These are phyloP conservation scores for Fusarium cyanostomum DNA, from an alignment of 2,329 filamentous ascomycete species.

Conservation along the genomic window DNA sequence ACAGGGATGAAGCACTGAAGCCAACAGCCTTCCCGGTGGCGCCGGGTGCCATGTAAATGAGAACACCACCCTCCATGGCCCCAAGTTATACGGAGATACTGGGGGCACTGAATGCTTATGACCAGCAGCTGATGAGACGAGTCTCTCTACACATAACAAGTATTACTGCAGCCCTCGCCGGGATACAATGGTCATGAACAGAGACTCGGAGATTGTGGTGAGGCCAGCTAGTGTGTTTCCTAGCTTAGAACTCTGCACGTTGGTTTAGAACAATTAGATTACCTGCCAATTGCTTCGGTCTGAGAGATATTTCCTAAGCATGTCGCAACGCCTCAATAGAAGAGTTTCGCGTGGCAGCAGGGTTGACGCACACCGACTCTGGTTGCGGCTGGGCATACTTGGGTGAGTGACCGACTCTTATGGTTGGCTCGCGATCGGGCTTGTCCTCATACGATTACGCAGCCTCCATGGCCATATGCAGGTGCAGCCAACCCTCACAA, in stretches of 20 bases:
- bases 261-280: not conserved
- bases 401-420: too few relatives aligned
- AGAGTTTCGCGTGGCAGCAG: slow-evolving; percentile 2
- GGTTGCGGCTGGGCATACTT: not conserved
- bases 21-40: not conserved
- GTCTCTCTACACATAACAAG: not conserved
- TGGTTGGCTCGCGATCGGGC: not conserved
- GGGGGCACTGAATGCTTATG: not conserved
- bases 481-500: not conserved
- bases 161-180: not conserved
- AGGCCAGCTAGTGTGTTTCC: not conserved
- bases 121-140: not conserved
- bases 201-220: not conserved
- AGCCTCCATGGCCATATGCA: not conserved
- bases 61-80: not conserved
- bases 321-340: not conserved
- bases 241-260: not conserved
- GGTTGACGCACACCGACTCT: slow-evolving; percentile 6
- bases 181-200: not conserved
- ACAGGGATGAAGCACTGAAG: not conserved
- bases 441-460: not conserved
- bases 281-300: not conserved
- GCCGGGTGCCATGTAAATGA: slow-evolving; percentile 6
- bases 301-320: not conserved
- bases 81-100: not conserved